These are phyloP conservation scores for Macadamia integrifolia DNA, from an alignment of 164 flowering plant species.

Conservation along the genomic window DNA sequence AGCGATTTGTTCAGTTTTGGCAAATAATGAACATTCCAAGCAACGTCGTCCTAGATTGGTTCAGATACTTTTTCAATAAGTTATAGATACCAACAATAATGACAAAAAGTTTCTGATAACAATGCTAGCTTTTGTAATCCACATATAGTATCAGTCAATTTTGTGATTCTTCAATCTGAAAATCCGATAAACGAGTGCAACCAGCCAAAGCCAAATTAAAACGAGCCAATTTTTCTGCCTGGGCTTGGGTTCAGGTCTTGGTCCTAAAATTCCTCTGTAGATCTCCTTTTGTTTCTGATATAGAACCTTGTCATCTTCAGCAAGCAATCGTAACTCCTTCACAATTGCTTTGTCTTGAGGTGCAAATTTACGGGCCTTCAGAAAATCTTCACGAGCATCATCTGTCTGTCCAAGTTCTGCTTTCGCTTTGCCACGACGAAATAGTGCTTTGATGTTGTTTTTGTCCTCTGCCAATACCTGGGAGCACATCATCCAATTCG, in stretches of 20 bases:
- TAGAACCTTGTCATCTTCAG: slow-evolving; percentile 77
- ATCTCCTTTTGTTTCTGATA: slow-evolving; percentile 91
- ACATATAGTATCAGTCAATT: slow-evolving; percentile 28
- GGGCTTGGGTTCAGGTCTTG: slow-evolving; percentile 66
- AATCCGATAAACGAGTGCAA: slow-evolving; percentile 47
- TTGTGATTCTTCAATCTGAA: slow-evolving; percentile 45
- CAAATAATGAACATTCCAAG: no score
- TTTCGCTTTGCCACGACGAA: slow-evolving; percentile 94
- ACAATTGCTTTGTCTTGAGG: slow-evolving; percentile 80
- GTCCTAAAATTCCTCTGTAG: slow-evolving; percentile 85
- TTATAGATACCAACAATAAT: not conserved
- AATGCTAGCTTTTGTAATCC: not conserved
- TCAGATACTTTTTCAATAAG: not conserved
- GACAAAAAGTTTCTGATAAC: not conserved
- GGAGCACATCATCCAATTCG: slow-evolving; percentile 6
- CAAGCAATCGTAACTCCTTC: slow-evolving; percentile 63
- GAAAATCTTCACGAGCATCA: slow-evolving; percentile 84
- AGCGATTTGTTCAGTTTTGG: not conserved
- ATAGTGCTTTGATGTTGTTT: slow-evolving; percentile 81
- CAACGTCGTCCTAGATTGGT: not conserved
- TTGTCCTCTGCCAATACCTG: slow-evolving; percentile 89
- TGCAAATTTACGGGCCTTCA: slow-evolving; percentile 73
- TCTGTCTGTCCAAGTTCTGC: slow-evolving; percentile 96
- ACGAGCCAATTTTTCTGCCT: slow-evolving; percentile 43
- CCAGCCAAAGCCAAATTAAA: slow-evolving; percentile 71